Conservation (phyloP, 495 filamentous ascomycete genomes). For the Hypomontagnella submonticulosa region DNA sequence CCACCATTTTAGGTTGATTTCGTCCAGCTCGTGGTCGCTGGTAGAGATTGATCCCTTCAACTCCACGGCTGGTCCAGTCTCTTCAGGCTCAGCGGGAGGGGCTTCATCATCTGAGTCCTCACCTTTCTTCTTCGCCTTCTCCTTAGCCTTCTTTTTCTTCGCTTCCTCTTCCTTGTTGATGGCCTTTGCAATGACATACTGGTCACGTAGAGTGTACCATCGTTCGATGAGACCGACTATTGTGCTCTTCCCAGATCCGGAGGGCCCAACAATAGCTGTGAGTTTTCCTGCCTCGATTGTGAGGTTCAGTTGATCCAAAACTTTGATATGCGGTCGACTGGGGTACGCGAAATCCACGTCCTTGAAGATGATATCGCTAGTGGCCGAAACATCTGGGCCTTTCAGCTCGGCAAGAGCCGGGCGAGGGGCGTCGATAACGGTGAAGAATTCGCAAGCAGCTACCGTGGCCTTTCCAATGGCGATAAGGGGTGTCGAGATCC, state of each 20-base stretch:
- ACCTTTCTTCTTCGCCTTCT: slow-evolving; percentile 47
- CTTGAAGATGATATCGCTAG: slow-evolving; percentile 67
- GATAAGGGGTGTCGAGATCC: slow-evolving; percentile 63
- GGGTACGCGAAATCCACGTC: slow-evolving; percentile 76
- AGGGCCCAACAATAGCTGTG: slow-evolving; percentile 88
- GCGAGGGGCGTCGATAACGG: slow-evolving; percentile 65
- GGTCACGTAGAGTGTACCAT: slow-evolving; percentile 81
- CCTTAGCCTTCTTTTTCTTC: slow-evolving; percentile 54
- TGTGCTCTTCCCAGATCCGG: slow-evolving; percentile 89
- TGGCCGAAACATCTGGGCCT: slow-evolving; percentile 57
- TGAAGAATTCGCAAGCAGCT: slow-evolving; percentile 66
- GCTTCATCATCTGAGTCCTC: slow-evolving; percentile 50
- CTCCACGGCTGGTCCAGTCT: slow-evolving; percentile 54
- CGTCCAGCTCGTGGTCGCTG: slow-evolving; percentile 63
- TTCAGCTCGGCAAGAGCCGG: slow-evolving; percentile 57
- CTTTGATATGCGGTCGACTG: slow-evolving; percentile 70
- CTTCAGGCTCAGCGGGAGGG: slow-evolving; percentile 41
- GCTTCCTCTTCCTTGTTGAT: slow-evolving; percentile 55
- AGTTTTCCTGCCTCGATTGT: slow-evolving; percentile 79
- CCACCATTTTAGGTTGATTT: slow-evolving; percentile 73
- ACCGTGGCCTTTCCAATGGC: slow-evolving; percentile 64
- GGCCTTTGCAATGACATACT: slow-evolving; percentile 60
- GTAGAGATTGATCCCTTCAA: slow-evolving; percentile 64
- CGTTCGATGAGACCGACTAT: slow-evolving; percentile 91
- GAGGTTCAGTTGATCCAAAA: slow-evolving; percentile 66